Conservation (phyloP, 164 flowering plant genomes). For the Pachysandra terminalis region DNA sequence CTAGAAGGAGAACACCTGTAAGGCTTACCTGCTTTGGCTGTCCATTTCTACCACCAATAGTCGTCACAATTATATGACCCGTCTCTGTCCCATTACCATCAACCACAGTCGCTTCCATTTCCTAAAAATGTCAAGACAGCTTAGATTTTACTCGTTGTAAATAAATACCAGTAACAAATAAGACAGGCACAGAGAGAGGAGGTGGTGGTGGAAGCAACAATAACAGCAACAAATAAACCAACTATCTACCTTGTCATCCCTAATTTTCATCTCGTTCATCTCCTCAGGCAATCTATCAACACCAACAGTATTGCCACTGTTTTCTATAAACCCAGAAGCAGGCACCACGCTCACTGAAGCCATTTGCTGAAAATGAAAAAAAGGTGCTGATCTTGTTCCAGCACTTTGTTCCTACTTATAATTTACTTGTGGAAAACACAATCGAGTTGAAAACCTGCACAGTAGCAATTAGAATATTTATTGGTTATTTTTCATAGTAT, state of each 20-base stretch:
- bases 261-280: constrained; percentile 79
- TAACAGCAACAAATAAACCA: neutral
- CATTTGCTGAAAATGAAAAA: constrained; percentile 28
- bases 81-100: constrained; percentile 69
- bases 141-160: neutral
- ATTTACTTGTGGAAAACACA: neutral
- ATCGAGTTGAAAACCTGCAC: neutral
- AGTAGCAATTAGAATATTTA: neutral
- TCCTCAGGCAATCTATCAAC: constrained; percentile 70
- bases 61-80: constrained; percentile 71
- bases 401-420: neutral
- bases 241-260: constrained; percentile 60
- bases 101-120: constrained; percentile 56
- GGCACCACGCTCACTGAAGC: constrained; percentile 50
- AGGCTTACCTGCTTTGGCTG: constrained; percentile 54
- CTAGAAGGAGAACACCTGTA: neutral
- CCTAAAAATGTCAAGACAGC: constrained; percentile 29
- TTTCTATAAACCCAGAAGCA: constrained; percentile 44
- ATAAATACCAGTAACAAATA: neutral
- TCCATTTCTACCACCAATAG: constrained; percentile 66
- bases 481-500: too few species aligned
- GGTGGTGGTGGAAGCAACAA: neutral
- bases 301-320: constrained; percentile 36
- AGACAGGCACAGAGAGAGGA: neutral
- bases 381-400: constrained; percentile 1